These are phyloP conservation scores for Calonectria montana DNA, from an alignment of 2,329 filamentous ascomycete species.

Conservation along the genomic window DNA sequence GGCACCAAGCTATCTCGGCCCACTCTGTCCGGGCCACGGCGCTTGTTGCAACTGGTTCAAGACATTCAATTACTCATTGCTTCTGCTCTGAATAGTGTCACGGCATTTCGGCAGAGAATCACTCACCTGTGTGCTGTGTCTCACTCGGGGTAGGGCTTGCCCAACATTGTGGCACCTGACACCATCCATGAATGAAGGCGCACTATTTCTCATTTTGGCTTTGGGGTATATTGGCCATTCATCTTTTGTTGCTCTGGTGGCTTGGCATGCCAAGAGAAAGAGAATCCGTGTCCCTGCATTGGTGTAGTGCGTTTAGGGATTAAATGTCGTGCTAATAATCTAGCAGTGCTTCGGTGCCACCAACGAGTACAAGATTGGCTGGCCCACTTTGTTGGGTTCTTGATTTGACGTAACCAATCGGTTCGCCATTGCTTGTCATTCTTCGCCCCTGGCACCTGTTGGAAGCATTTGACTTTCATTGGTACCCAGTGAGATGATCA, in stretches of 20 bases:
- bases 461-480: background rate
- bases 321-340: background rate
- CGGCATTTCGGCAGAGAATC: background rate
- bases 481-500: background rate
- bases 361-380: background rate
- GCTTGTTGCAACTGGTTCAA: background rate
- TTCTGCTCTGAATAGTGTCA: background rate
- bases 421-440: slow-evolving; percentile 8
- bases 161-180: background rate
- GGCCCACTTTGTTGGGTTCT: background rate
- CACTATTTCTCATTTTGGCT: background rate
- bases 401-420: background rate
- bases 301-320: background rate
- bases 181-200: background rate
- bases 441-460: background rate
- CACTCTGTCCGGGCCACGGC: background rate
- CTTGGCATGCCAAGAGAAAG: background rate
- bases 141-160: background rate
- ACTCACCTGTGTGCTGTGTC: background rate
- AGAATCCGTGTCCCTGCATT: background rate
- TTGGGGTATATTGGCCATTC: background rate
- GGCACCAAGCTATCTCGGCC: slow-evolving; percentile 3
- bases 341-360: background rate
- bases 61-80: background rate
- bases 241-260: background rate